Evolutionary conservation across 306 rosid genomes (phyloP).

Genomic region (Trifolium repens): DNA sequence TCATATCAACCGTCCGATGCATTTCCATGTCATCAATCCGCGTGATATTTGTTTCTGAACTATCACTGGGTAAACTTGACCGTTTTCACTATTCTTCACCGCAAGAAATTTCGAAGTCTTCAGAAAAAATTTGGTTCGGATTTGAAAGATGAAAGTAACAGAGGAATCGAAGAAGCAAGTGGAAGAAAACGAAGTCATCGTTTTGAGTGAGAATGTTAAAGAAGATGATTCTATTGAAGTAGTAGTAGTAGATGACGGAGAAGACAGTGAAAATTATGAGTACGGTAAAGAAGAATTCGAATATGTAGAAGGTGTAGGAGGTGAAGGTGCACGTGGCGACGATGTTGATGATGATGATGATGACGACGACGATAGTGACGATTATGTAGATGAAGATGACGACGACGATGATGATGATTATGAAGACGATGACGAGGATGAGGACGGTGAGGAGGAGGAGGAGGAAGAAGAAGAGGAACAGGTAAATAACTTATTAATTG

Average conservation of each 20-base stretch:
- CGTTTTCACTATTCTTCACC: constrained; percentile 43
- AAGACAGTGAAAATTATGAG: constrained; percentile 53
- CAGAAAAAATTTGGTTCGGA: constrained; percentile 1
- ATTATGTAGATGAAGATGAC: not conserved
- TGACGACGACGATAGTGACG: no score
- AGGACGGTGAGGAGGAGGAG: constrained; percentile 46
- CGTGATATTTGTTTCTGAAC: constrained; percentile 70
- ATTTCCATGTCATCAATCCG: constrained; percentile 66
- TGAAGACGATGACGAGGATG: not conserved
- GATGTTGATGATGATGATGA: constrained; percentile 29
- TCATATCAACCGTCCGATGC: constrained; percentile 58
- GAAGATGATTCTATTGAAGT: constrained; percentile 45
- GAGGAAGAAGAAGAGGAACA: no score
- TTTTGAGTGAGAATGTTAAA: constrained; percentile 42
- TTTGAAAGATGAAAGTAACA: constrained; percentile 57
- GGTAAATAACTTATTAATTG: no score
- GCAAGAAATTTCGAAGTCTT: constrained; percentile 19
- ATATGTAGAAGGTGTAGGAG: constrained; percentile 49
- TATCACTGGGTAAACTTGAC: not conserved
- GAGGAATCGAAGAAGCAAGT: constrained; percentile 56
- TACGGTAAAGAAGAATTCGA: constrained; percentile 48
- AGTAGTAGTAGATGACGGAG: constrained; percentile 53
- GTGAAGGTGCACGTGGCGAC: constrained; percentile 37
- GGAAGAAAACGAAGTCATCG: constrained; percentile 56
- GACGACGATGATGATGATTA: constrained; percentile 17